These are phyloP conservation scores for Erigeron philadelphicus DNA, from an alignment of 140 eudicot genomes.

Conservation along the genomic window DNA sequence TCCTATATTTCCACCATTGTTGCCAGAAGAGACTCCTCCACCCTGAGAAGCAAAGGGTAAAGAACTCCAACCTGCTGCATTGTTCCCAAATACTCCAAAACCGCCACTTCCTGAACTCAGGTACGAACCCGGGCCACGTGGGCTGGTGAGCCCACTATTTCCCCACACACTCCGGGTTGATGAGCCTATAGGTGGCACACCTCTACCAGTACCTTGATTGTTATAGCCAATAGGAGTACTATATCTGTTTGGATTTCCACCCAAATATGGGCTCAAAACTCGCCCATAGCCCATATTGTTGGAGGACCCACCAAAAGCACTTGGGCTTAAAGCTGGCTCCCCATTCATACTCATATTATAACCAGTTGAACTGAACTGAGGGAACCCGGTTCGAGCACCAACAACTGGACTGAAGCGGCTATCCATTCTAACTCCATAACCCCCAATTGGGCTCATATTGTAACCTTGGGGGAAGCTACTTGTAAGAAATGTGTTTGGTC, in stretches of 20 bases:
- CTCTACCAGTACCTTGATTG: conserved; percentile 39
- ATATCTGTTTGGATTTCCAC: conserved; percentile 48
- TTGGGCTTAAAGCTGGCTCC: conserved; percentile 53
- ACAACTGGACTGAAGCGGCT: conserved; percentile 55
- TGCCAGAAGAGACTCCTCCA: conserved; percentile 40
- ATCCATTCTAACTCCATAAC: conserved; percentile 70
- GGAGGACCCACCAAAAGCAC: conserved; percentile 49
- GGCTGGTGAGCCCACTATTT: conserved; percentile 48
- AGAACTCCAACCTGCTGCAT: conserved; percentile 53
- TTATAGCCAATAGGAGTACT: conserved; percentile 58
- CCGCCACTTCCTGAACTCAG: conserved; percentile 51
- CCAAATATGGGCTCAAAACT: conserved; percentile 50
- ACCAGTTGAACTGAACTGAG: conserved; percentile 56
- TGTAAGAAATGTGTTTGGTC: conserved; percentile 50
- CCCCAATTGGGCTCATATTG: conserved; percentile 49
- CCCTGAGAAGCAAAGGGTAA: conserved; percentile 40
- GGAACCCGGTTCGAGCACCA: conserved; percentile 50
- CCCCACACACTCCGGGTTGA: conserved; percentile 55
- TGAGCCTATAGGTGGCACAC: conserved; percentile 45
- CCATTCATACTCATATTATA: conserved; percentile 57
- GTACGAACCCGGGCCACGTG: conserved; percentile 37
- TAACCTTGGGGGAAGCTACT: conserved; percentile 60
- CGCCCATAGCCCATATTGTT: conserved; percentile 52
- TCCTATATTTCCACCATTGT: conserved; percentile 35
- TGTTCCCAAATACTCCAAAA: conserved; percentile 64